A percentile compares a stretch with the other conserved stretches of the same genome.
Conservation (phyloP, 2,329 filamentous ascomycete genomes). For the Hypoxylon sp. region DNA sequence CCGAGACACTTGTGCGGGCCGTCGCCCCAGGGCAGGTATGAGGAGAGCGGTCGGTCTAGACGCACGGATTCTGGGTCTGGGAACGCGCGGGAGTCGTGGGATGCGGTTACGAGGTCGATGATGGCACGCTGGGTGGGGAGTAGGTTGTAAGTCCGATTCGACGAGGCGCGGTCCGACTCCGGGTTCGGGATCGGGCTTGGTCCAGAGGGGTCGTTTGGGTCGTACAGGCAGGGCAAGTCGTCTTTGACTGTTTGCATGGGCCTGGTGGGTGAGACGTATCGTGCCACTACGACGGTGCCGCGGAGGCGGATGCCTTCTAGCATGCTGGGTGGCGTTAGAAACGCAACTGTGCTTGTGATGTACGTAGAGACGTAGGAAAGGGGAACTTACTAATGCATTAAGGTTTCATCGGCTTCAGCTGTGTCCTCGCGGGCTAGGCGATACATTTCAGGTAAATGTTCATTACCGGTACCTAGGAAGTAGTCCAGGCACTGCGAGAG, state of each 20-base stretch:
- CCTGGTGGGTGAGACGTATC: conserved; percentile 57
- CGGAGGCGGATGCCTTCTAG: conserved; percentile 70
- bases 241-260: conserved; percentile 51
- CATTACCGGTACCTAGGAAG: conserved; percentile 67
- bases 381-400: conserved; percentile 54
- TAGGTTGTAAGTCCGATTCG: conserved; percentile 29
- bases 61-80: conserved; percentile 32
- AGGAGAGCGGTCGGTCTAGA: conserved; percentile 33
- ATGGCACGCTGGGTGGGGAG: conserved; percentile 32
- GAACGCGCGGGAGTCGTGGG: conserved; percentile 41
- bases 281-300: conserved; percentile 66
- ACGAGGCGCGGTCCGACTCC: conserved; percentile 18
- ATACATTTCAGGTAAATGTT: conserved; percentile 67
- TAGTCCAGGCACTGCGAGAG: conserved; percentile 73
- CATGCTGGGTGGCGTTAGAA: conserved; percentile 61
- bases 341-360: no score
- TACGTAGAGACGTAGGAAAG: background rate
- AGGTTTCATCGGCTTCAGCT: conserved; percentile 65
- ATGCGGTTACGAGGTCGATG: conserved; percentile 42
- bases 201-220: conserved; percentile 41
- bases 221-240: conserved; percentile 44
- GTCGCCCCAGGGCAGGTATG: conserved; percentile 39
- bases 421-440: conserved; percentile 65
- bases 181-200: conserved; percentile 45
- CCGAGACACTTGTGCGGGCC: conserved; percentile 36